Base-by-base conservation (phyloP, 2,329 filamentous ascomycete species). In the Arthrocladium fulminans region DNA sequence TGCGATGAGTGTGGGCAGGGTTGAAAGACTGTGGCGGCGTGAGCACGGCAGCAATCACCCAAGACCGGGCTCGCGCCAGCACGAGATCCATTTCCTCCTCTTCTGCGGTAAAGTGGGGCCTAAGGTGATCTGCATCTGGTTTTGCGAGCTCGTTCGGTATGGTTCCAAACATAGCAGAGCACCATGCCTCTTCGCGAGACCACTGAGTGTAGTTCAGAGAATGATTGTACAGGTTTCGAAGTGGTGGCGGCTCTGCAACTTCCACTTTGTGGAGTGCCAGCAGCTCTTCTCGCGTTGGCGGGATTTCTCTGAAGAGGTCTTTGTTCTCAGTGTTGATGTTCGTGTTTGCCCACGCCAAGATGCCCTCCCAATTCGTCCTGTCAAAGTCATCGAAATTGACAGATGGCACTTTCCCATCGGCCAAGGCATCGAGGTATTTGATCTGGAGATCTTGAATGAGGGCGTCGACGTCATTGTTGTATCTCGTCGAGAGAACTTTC, bases 381-480 rank as follows among this genome's bases (percentile, higher is more conserved):
- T 64, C 59, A 25, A 73, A 56, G 43, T 73, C 56, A 15, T 65
- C 58, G 43, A 68, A 73, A 48, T 74, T 61, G 38, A 75, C 67
- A 2, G 53, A 53, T 7, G 72, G 71, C 2, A 74, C 65, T 38
- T 66, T 56, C 5, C 62, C 61, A 6, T 63, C 63, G 27, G 64
- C 64, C 47, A 75, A 73, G 2, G 71, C 73, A 35, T 67, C 63
- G 10, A 70, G 56, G 50, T 69, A 73, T 30, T 61, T 63, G 37
- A 67, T 64, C 47, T 73, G 71, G 51, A 75, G 72, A 48, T 72
- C 67, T 22, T 61, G 61, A 46, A 72, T 67, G 60, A 74, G 64
- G 49, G 69, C 68, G 2, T 63, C 58, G 23, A 73, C 59, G 35
- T 70, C 65, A 23, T 67, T 50, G 15, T 65, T 60, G 45, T 69